phyloP scores from a whole-genome alignment of 2,329 filamentous ascomycete species.

The Trichothecium sympodiale region DNA sequence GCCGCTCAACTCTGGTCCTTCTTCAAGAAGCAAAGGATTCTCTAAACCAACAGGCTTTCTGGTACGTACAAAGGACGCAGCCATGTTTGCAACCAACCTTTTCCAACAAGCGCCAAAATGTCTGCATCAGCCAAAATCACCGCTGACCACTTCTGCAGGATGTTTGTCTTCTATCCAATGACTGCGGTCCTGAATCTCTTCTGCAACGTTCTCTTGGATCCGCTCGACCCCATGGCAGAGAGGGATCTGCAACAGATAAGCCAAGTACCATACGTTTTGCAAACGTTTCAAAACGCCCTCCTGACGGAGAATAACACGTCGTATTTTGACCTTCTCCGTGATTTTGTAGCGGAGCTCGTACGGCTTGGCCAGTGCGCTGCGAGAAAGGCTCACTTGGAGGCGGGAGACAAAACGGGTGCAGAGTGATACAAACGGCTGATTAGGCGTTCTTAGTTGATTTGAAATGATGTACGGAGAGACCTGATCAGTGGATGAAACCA shows the following conservation, averaged over 20 bases:
- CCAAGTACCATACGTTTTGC: constrained; percentile 30
- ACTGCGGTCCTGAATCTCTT: constrained; percentile 43
- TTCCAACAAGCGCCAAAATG: no score
- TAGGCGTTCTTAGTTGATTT: no score
- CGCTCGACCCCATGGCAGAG: constrained; percentile 27
- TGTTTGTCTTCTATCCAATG: constrained; percentile 45
- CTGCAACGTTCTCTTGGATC: constrained; percentile 39
- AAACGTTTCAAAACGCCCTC: constrained; percentile 19
- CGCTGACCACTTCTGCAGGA: no score
- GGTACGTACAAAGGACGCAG: constrained; percentile 24
- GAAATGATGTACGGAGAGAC: no score
- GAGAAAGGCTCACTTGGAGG: no score
- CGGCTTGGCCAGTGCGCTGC: constrained; percentile 31
- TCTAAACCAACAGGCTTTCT: constrained; percentile 35
- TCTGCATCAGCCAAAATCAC: no score
- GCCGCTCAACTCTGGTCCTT: constrained; percentile 40
- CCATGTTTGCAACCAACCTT: no score
- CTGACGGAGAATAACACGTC: constrained; percentile 22
- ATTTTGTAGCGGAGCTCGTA: constrained; percentile 32
- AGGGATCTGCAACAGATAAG: constrained; percentile 35
- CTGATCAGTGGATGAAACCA: no score
- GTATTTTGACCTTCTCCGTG: constrained; percentile 27
- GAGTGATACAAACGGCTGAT: no score
- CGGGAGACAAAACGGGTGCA: no score
- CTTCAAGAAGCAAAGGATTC: constrained; percentile 28